Conservation (phyloP, 2,329 filamentous ascomycete species). For the Colletotrichum sublineola region DNA sequence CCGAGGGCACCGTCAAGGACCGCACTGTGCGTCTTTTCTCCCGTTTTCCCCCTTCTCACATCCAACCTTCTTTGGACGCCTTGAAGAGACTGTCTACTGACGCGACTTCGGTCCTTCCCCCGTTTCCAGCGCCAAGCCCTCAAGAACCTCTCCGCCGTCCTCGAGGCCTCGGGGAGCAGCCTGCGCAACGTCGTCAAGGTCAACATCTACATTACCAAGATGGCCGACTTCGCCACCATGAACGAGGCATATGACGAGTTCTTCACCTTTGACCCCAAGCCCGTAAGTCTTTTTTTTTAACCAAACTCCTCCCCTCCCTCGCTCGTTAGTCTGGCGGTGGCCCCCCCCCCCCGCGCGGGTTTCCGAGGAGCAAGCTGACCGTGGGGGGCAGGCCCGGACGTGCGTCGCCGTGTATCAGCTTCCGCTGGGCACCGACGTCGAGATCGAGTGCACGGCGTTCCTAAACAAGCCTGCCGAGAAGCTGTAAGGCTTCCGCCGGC, state of each 20-base stretch:
- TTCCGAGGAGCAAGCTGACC: slow-evolving; percentile 1
- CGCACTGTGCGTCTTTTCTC: slow-evolving; percentile 57
- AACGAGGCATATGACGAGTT: slow-evolving; percentile 68
- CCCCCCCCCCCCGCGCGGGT: background rate
- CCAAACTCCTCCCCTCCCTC: background rate
- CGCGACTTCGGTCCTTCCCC: background rate
- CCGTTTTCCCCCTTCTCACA: background rate
- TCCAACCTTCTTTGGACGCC: no score
- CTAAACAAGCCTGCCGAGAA: slow-evolving; percentile 38
- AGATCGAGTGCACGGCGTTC: slow-evolving; percentile 76
- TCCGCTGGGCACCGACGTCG: slow-evolving; percentile 77
- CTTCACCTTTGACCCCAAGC: slow-evolving; percentile 60
- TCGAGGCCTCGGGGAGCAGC: slow-evolving; percentile 70
- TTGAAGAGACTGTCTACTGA: slow-evolving; percentile 14
- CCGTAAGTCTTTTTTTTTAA: slow-evolving; percentile 53
- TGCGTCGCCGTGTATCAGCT: slow-evolving; percentile 82
- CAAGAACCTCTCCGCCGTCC: slow-evolving; percentile 69
- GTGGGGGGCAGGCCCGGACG: slow-evolving; percentile 60
- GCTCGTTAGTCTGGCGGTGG: background rate
- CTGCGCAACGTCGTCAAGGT: slow-evolving; percentile 75
- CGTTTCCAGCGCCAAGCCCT: slow-evolving; percentile 64
- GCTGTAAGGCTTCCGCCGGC: slow-evolving; percentile 2
- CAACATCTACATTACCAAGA: slow-evolving; percentile 75
- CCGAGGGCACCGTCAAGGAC: slow-evolving; percentile 65
- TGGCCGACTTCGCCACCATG: slow-evolving; percentile 73